Percentiles rank a stretch among this genome's conserved stretches.
Conservation (phyloP, 2,329 filamentous ascomycete species). For the Microdochium trichocladiopsis region DNA sequence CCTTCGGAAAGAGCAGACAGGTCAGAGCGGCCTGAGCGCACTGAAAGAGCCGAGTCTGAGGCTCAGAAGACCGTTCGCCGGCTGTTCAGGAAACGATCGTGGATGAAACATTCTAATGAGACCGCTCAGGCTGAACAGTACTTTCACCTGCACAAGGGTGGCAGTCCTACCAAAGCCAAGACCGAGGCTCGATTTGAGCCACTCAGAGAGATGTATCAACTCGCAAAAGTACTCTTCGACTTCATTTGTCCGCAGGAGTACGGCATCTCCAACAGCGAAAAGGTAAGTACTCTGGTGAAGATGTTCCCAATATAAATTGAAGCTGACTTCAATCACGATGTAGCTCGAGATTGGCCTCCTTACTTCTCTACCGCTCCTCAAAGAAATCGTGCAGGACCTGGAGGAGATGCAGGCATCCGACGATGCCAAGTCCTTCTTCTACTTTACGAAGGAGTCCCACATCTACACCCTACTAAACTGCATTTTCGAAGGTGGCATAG, state of each 20-base stretch:
- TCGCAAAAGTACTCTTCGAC: constrained; percentile 93
- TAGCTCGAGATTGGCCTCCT: constrained; percentile 89
- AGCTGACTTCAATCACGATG: constrained; percentile 6
- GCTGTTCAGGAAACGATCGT: constrained; percentile 54
- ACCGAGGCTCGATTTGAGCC: constrained; percentile 80
- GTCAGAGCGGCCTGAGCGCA: constrained; percentile 12
- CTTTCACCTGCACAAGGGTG: constrained; percentile 83
- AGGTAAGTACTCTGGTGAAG: constrained; percentile 33
- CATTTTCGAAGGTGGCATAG: constrained; percentile 92
- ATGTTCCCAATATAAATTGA: too few relatives aligned
- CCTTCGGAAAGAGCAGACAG: constrained; percentile 17
- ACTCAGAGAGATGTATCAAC: constrained; percentile 83
- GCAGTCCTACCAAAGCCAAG: constrained; percentile 67
- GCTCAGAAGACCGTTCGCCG: constrained; percentile 32
- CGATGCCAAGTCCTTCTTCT: constrained; percentile 93
- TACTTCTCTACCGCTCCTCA: constrained; percentile 86
- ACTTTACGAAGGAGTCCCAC: constrained; percentile 98
- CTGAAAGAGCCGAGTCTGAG: constrained; percentile 19
- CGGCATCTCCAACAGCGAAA: constrained; percentile 90
- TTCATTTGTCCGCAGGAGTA: constrained; percentile 99
- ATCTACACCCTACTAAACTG: constrained; percentile 98
- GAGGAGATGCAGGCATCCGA: constrained; percentile 96
- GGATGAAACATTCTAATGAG: constrained; percentile 47
- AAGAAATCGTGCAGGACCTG: constrained; percentile 93
- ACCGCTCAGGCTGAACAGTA: constrained; percentile 63